These are phyloP conservation scores for Aspergillus luchuensis DNA, from an alignment of 2,329 filamentous ascomycete genomes.

Conservation along the genomic window DNA sequence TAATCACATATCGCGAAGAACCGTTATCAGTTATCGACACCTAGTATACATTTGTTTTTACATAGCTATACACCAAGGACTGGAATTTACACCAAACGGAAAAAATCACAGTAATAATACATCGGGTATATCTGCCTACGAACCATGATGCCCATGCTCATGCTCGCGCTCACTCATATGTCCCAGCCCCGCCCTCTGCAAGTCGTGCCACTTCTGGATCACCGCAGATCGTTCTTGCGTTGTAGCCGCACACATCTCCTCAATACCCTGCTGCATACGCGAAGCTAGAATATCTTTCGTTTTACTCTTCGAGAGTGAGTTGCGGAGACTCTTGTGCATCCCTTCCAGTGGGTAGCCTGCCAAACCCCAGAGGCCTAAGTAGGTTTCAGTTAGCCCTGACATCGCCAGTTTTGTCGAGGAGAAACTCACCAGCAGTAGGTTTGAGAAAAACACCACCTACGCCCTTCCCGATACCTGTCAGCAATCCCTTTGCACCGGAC, in stretches of 20 bases:
- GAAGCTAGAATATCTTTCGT: constrained; percentile 30
- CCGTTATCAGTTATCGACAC: background rate
- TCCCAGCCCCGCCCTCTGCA: constrained; percentile 3
- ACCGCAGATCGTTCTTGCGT: constrained; percentile 26
- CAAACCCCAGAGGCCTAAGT: constrained; percentile 32
- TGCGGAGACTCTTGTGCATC: constrained; percentile 33
- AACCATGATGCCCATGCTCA: background rate
- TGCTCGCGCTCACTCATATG: background rate
- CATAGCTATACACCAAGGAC: no score
- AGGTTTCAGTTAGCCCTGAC: background rate
- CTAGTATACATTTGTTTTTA: background rate
- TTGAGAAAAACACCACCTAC: constrained; percentile 80
- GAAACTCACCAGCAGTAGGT: constrained; percentile 68
- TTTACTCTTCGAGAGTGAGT: constrained; percentile 29
- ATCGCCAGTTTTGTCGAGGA: background rate
- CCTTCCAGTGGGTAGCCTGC: constrained; percentile 36
- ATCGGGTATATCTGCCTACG: background rate
- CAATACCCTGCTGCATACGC: constrained; percentile 31
- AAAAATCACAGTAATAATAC: no score
- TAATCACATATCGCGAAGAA: background rate
- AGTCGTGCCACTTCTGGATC: constrained; percentile 22
- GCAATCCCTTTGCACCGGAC: constrained; percentile 65
- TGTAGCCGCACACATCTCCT: constrained; percentile 28
- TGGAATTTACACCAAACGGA: no score
- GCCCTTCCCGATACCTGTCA: constrained; percentile 81